A percentile compares a stretch with the other conserved stretches of the same genome.
Conservation (phyloP, 23 red algal genomes). For the Gracilariopsis chorda region DNA sequence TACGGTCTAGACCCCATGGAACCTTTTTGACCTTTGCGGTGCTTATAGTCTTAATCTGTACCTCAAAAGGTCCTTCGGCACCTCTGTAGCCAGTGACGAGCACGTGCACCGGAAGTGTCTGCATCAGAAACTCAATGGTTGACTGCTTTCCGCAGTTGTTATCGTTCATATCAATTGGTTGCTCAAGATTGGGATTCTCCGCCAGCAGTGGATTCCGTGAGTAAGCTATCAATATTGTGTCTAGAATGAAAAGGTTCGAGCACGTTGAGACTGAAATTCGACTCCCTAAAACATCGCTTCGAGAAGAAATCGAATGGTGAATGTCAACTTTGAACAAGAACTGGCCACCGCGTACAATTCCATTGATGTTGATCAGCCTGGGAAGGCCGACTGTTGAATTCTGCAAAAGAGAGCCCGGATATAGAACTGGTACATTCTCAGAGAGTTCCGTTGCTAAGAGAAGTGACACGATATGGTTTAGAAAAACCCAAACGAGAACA, state of each 20-base stretch:
- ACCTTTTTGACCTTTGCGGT: not conserved
- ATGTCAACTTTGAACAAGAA: constrained; percentile 18
- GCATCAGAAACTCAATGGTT: constrained; percentile 1
- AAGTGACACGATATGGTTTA: no score
- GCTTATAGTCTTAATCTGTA: not conserved
- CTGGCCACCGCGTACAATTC: not conserved
- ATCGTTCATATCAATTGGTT: constrained; percentile 9
- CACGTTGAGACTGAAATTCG: not conserved
- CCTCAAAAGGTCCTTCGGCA: constrained; percentile 11
- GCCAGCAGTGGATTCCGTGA: not conserved
- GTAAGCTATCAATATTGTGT: constrained; percentile 25
- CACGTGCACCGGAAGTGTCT: constrained; percentile 5
- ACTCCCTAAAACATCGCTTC: not conserved
- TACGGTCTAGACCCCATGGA: constrained; percentile 71
- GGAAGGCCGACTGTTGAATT: constrained; percentile 4
- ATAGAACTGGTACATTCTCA: not conserved
- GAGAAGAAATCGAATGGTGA: not conserved
- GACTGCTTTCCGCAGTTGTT: constrained; percentile 36
- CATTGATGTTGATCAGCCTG: not conserved
- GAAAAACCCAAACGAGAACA: no score
- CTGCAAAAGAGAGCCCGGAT: not conserved
- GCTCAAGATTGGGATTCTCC: not conserved
- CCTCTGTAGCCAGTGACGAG: constrained; percentile 12
- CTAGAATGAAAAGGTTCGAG: not conserved
- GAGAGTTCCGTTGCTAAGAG: no score